Base-by-base conservation (phyloP, 257 asterid species). In the Solanum corneliomulleri region DNA sequence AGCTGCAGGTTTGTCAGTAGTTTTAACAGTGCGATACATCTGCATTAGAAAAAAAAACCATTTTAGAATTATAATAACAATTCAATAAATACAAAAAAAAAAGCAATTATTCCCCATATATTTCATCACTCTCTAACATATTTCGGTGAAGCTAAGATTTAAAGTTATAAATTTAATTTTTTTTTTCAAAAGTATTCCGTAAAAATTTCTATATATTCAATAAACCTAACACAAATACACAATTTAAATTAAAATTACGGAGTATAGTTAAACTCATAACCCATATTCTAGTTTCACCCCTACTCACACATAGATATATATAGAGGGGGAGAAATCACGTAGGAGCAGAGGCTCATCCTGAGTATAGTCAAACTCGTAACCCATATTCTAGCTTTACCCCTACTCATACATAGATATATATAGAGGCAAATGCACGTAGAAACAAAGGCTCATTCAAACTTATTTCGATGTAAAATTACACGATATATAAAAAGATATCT, bases 11-110 rank as follows among this genome's bases (percentile, higher is more conserved):
- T 92, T 94, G 91, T 93, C 95, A 68, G 97, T 94, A 47, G 97
- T 94, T 83, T 94, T 96, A 89, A 95, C 98, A 85, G 99, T 96
- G 87, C 99, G 90, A 92, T 96, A 96, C 99, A 96, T 96, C 99
- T 96, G 97, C 98, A 92, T 88, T 88, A 89, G 86, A 82, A 77
- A 85, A 77, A 85, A 87, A 70, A 47, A 4, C 7, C 68, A 84
- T 75, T 86, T 84, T 69, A 66, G 83, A 87, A 84, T 71, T 76
- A 77, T 77, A 84, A 44, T 15, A 77, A 42, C 23, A 9, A 78
- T 16, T 42, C 33, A 42, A 42, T 15, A 42, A 44, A 77, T 9
- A 14, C 5, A 42, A 15, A 78, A 37, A 45, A 15, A n/a, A 15
- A 15, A 45, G 23, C n/a, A 25, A 14, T 25, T 44, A 77, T 25